Conservation (phyloP, 192 early-diverging fungal genomes). For the Phlyctochytrium arcticum region DNA sequence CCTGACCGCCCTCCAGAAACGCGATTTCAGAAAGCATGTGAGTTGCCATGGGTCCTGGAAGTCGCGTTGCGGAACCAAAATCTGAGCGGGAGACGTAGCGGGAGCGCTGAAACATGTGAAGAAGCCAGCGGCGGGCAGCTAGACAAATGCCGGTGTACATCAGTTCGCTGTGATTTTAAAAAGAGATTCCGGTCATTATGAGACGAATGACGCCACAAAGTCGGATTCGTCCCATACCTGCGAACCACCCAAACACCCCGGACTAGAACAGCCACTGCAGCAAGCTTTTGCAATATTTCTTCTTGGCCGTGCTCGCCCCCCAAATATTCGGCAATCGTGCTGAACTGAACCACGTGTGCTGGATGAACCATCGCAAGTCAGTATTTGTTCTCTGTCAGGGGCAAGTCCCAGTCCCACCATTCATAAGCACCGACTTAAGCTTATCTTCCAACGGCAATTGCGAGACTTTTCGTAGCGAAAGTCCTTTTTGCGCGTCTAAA, state of each 20-base stretch:
- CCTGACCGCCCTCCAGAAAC: background rate
- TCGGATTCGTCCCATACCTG: constrained; percentile 10
- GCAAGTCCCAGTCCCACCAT: constrained; percentile 13
- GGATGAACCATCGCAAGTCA: background rate
- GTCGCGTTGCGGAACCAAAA: constrained; percentile 14
- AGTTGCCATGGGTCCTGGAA: constrained; percentile 26
- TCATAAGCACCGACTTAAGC: constrained; percentile 29
- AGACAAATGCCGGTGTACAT: constrained; percentile 32
- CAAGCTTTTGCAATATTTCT: constrained; percentile 26
- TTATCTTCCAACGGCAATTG: constrained; percentile 25
- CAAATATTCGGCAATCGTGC: constrained; percentile 18
- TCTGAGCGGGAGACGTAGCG: constrained; percentile 3
- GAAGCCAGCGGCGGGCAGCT: constrained; percentile 38
- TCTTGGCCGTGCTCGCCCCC: constrained; percentile 8
- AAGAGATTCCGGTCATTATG: background rate
- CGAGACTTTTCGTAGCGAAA: constrained; percentile 22
- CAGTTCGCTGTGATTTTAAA: constrained; percentile 33
- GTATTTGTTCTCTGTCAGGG: too few species aligned
- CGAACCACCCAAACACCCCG: constrained; percentile 42
- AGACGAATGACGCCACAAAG: background rate
- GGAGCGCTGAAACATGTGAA: constrained; percentile 29
- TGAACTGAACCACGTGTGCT: constrained; percentile 35
- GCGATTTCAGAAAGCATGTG: constrained; percentile 37
- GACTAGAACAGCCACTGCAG: constrained; percentile 30
- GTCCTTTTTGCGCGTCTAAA: background rate